Conservation (phyloP, 352 stramenopile genomes). For the Globisporangium nunn region DNA sequence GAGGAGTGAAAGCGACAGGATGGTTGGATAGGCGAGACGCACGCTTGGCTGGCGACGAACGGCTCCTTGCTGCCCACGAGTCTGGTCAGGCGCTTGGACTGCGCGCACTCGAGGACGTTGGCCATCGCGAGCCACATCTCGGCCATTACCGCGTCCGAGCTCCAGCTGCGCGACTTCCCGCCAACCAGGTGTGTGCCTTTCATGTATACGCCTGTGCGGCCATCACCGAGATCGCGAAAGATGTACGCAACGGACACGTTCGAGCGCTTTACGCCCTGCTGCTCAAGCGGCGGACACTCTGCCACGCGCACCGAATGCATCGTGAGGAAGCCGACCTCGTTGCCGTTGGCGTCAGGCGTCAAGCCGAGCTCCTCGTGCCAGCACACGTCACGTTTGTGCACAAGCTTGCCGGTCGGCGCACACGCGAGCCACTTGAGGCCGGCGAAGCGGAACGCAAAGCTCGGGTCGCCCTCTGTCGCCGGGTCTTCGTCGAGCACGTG, state of each 20-base stretch:
- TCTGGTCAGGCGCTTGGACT: conserved; percentile 50
- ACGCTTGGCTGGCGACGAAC: conserved; percentile 39
- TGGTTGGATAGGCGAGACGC: conserved; percentile 8
- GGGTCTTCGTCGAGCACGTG: conserved; percentile 50
- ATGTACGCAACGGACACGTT: conserved; percentile 54
- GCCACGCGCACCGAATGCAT: conserved; percentile 47
- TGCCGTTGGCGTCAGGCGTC: conserved; percentile 33
- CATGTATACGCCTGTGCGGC: conserved; percentile 58
- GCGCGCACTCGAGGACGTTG: conserved; percentile 43
- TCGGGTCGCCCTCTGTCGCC: conserved; percentile 40
- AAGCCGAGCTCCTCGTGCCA: conserved; percentile 57
- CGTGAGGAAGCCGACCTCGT: conserved; percentile 53
- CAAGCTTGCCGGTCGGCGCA: conserved; percentile 34
- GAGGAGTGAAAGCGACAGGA: too few relatives aligned
- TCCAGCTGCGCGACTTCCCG: conserved; percentile 54
- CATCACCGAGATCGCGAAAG: conserved; percentile 43
- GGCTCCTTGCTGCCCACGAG: conserved; percentile 44
- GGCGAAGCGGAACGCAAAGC: conserved; percentile 43
- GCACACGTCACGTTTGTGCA: conserved; percentile 62
- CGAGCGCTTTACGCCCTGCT: conserved; percentile 45
- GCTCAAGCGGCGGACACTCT: conserved; percentile 51
- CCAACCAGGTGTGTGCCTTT: conserved; percentile 42
- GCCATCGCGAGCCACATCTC: conserved; percentile 59
- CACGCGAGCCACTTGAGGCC: conserved; percentile 59
- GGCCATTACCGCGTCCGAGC: conserved; percentile 38